These are phyloP conservation scores for Karstenula rhodostoma DNA, from an alignment of 2,329 filamentous ascomycete genomes.

Conservation along the genomic window DNA sequence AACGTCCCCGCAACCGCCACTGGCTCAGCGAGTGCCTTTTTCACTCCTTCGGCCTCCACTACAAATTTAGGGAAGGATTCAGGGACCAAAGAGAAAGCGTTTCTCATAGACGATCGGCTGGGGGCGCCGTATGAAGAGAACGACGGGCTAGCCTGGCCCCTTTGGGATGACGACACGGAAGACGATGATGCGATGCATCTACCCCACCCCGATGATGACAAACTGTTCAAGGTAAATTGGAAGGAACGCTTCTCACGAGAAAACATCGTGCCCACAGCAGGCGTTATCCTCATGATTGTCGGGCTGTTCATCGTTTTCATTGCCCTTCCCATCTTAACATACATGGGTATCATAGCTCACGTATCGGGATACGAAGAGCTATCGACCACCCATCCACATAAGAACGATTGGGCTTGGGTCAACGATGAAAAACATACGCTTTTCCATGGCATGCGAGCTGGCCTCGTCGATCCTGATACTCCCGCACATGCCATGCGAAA, in stretches of 20 bases:
- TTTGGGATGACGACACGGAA: conserved; percentile 61
- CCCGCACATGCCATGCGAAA: conserved; percentile 56
- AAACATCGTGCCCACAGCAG: conserved; percentile 54
- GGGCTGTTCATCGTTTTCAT: conserved; percentile 62
- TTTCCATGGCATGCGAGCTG: conserved; percentile 57
- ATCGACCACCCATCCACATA: conserved; percentile 36
- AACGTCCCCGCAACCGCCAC: conserved; percentile 20
- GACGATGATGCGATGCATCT: conserved; percentile 64
- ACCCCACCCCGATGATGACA: conserved; percentile 60
- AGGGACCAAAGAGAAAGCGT: conserved; percentile 43
- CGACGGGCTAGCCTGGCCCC: conserved; percentile 52
- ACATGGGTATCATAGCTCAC: conserved; percentile 50
- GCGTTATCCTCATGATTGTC: conserved; percentile 55
- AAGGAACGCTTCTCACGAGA: conserved; percentile 57
- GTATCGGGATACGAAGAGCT: conserved; percentile 51
- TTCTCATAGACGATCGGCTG: conserved; percentile 58
- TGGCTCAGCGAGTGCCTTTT: conserved; percentile 33
- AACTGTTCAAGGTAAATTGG: conserved; percentile 52
- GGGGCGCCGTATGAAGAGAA: conserved; percentile 54
- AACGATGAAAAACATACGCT: conserved; percentile 58
- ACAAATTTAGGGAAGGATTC: conserved; percentile 32
- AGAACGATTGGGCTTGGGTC: conserved; percentile 55
- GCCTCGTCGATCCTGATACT: conserved; percentile 63
- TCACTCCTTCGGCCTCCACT: conserved; percentile 40
- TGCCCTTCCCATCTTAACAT: conserved; percentile 60